Evolutionary conservation across 495 filamentous ascomycete genomes (phyloP).

Genomic region (Astrothelium subdiscretum): DNA sequence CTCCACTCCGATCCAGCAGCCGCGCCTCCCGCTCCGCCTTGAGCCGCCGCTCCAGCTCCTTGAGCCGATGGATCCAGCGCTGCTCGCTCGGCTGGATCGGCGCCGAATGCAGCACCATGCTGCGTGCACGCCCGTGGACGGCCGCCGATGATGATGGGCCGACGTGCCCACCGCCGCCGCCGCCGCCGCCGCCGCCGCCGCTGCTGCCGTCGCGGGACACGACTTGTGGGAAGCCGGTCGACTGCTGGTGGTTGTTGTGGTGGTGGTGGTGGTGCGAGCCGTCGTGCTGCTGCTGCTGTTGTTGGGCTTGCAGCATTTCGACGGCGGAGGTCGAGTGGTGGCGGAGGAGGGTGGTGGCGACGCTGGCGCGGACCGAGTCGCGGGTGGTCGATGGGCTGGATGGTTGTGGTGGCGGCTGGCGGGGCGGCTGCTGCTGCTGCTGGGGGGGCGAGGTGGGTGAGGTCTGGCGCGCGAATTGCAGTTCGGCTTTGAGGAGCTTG

Average conservation of each 20-base stretch:
- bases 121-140: neutral
- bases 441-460: conserved; percentile 24
- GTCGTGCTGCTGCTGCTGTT: conserved; percentile 2
- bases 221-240: neutral
- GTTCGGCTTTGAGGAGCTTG: conserved; percentile 70
- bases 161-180: neutral
- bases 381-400: neutral
- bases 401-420: conserved; percentile 9
- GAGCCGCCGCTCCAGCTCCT: conserved; percentile 76
- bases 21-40: conserved; percentile 87
- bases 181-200: neutral
- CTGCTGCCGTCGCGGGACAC: neutral
- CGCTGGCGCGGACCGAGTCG: conserved; percentile 18
- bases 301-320: conserved; percentile 22
- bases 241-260: conserved; percentile 15
- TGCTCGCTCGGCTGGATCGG: conserved; percentile 42
- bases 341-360: conserved; percentile 37
- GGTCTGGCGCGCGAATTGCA: conserved; percentile 52
- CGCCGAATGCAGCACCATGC: conserved; percentile 8
- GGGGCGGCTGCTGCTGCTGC: conserved; percentile 8
- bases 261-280: conserved; percentile 8
- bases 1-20: conserved; percentile 68
- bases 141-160: neutral
- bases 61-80: conserved; percentile 70
- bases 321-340: conserved; percentile 38